A percentile compares a stretch with the other conserved stretches of the same genome.
Conservation (phyloP, 148 eudicot genomes). For the Diospyros lotus region DNA sequence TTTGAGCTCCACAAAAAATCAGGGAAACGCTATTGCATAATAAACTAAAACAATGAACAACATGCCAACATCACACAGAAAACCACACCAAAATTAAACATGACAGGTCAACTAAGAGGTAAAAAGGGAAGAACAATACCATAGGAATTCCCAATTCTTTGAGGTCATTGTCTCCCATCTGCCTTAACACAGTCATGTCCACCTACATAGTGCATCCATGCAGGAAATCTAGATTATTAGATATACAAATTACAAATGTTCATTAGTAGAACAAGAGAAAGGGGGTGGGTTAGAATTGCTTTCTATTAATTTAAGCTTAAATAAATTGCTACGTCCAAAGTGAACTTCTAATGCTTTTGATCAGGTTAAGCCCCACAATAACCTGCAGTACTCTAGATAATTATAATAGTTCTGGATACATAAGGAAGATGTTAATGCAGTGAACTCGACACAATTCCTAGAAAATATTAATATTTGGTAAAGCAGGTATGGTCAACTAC, state of each 20-base stretch:
- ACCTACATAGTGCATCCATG: constrained; percentile 48
- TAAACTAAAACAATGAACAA: background rate
- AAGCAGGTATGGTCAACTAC: too few relatives aligned
- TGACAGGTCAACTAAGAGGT: too few relatives aligned
- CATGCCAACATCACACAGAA: background rate
- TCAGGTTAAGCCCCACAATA: background rate
- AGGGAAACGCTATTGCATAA: background rate
- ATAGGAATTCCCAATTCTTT: constrained; percentile 82
- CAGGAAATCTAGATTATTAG: background rate
- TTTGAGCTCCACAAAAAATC: too few relatives aligned
- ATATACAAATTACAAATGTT: background rate
- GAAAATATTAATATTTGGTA: background rate
- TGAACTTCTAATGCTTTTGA: background rate
- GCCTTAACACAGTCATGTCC: constrained; percentile 73
- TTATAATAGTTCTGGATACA: background rate
- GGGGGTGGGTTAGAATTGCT: background rate
- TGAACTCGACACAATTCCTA: background rate
- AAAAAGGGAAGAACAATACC: background rate
- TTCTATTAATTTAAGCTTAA: background rate
- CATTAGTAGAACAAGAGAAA: background rate
- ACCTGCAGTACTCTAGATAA: background rate
- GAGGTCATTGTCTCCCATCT: constrained; percentile 81
- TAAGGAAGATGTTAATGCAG: background rate
- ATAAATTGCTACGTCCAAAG: background rate
- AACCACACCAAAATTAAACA: background rate